These are phyloP conservation scores for Colletotrichum ledebouriae DNA, from an alignment of 2,329 filamentous ascomycete genomes.

Conservation along the genomic window DNA sequence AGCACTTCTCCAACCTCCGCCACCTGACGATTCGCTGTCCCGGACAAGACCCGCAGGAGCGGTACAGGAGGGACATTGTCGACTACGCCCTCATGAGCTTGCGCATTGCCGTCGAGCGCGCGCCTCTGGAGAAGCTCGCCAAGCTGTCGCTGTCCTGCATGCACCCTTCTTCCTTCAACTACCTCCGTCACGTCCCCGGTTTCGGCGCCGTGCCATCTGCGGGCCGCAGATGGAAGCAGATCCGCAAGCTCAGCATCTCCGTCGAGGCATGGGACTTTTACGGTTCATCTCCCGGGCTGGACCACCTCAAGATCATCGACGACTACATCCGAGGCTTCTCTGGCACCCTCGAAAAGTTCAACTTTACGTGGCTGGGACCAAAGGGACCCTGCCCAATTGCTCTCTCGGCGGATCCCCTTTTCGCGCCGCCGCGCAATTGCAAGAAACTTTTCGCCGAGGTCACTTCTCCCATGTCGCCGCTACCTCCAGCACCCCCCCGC, in stretches of 20 bases:
- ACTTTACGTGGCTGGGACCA: slow-evolving; percentile 81
- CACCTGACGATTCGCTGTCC: slow-evolving; percentile 84
- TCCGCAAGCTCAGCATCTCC: slow-evolving; percentile 78
- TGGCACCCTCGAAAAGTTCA: slow-evolving; percentile 74
- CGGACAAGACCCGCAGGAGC: slow-evolving; percentile 75
- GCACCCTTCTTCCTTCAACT: slow-evolving; percentile 81
- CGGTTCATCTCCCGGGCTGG: slow-evolving; percentile 69
- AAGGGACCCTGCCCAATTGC: slow-evolving; percentile 82
- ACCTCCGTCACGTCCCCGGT: slow-evolving; percentile 80
- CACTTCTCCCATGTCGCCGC: slow-evolving; percentile 73
- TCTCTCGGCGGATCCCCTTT: slow-evolving; percentile 78
- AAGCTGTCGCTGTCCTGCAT: slow-evolving; percentile 80
- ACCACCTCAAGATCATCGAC: slow-evolving; percentile 84
- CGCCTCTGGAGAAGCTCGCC: slow-evolving; percentile 73
- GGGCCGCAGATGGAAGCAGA: slow-evolving; percentile 80
- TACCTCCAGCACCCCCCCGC: slow-evolving; percentile 65
- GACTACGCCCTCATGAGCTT: slow-evolving; percentile 92
- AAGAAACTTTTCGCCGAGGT: slow-evolving; percentile 75
- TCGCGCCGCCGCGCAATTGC: slow-evolving; percentile 65
- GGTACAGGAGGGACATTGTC: slow-evolving; percentile 82
- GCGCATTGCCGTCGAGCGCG: slow-evolving; percentile 84
- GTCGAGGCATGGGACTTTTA: slow-evolving; percentile 79
- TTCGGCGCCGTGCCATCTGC: slow-evolving; percentile 82
- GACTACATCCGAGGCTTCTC: slow-evolving; percentile 82
- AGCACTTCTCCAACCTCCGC: slow-evolving; percentile 75